Evolutionary conservation across 768 basidiomycete genomes (phyloP).

Genomic region (Lentinula boryana): DNA sequence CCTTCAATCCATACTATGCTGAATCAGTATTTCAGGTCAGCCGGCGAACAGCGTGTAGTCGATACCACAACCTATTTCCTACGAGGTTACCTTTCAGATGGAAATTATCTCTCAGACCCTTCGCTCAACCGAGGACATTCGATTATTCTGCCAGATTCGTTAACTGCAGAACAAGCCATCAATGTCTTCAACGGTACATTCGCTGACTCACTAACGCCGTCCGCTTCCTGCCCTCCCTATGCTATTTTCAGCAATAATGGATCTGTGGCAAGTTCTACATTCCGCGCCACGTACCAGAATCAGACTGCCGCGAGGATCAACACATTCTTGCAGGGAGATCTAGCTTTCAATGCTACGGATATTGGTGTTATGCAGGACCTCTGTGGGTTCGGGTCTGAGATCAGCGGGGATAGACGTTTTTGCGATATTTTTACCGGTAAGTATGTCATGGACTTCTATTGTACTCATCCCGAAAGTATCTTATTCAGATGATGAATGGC

Average conservation of each 20-base stretch:
- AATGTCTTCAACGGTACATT: slow-evolving; percentile 29
- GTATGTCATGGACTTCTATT: not conserved
- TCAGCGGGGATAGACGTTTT: slow-evolving; percentile 32
- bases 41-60: slow-evolving; percentile 33
- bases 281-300: slow-evolving; percentile 25
- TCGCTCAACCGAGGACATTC: slow-evolving; percentile 27
- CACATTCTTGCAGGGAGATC: slow-evolving; percentile 24
- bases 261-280: slow-evolving; percentile 15
- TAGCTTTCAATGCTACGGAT: slow-evolving; percentile 26
- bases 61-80: slow-evolving; percentile 35
- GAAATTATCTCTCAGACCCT: slow-evolving; percentile 27
- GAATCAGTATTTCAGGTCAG: slow-evolving; percentile 4
- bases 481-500: slow-evolving; percentile 29
- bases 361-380: slow-evolving; percentile 38
- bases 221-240: slow-evolving; percentile 32
- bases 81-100: slow-evolving; percentile 36
- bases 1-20: not conserved
- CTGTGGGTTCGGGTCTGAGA: slow-evolving; percentile 33
- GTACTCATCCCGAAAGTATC: slow-evolving; percentile 8
- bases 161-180: not conserved
- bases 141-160: slow-evolving; percentile 32
- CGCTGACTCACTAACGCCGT: slow-evolving; percentile 37
- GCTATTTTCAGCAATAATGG: slow-evolving; percentile 21
- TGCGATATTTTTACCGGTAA: slow-evolving; percentile 34
- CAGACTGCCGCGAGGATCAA: slow-evolving; percentile 30